Conservation (phyloP, 345 rosid species). For the Trapa incisa region DNA sequence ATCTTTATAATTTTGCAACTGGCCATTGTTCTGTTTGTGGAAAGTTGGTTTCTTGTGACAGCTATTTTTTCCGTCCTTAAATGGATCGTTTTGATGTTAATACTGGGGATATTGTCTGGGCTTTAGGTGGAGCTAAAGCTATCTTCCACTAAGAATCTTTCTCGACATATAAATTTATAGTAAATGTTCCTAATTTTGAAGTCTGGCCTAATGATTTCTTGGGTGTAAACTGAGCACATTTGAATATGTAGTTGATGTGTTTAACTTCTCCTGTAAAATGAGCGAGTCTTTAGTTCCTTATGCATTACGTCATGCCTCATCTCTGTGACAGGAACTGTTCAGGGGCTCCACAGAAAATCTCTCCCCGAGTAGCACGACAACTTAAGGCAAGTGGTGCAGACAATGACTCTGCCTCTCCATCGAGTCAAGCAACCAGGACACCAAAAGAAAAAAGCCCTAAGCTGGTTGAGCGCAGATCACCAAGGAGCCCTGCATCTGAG, state of each 20-base stretch:
- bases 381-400: conserved; percentile 45
- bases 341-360: conserved; percentile 60
- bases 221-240: not conserved
- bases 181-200: not conserved
- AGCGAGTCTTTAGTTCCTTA: not conserved
- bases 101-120: not conserved
- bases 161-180: not conserved
- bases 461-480: conserved; percentile 56
- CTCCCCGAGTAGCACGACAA: conserved; percentile 69
- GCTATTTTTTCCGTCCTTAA: not conserved
- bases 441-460: conserved; percentile 77
- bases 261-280: not conserved
- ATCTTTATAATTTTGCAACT: not conserved
- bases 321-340: conserved; percentile 39
- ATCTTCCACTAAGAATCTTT: not conserved
- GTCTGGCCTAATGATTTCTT: not conserved
- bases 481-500: conserved; percentile 70
- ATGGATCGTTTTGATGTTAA: not conserved
- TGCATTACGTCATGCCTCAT: not conserved
- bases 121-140: too few species aligned
- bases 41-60: not conserved
- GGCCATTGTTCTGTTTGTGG: not conserved
- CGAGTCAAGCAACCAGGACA: conserved; percentile 38
- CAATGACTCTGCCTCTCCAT: conserved; percentile 43
- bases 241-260: not conserved